Evolutionary conservation across 1,284 basidiomycete species (phyloP), one percentile per base, ranked within the genome.

Genomic region (Heliocybe sulcata): DNA sequence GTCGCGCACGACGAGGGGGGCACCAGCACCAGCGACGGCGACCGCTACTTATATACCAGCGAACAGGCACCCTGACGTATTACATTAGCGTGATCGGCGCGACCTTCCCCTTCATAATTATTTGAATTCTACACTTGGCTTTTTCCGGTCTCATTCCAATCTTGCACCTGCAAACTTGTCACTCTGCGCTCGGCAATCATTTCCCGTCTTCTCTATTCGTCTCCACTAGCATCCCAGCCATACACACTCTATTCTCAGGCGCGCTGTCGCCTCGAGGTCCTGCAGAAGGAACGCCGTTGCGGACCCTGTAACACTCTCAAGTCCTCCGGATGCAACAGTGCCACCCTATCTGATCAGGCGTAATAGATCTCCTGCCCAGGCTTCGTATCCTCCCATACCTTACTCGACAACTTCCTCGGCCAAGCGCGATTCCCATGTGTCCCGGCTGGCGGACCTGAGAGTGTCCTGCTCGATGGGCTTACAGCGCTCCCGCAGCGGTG

Each of bases 71-170:
- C 38, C 38, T 42, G 38, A 42, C 38, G 38, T 42, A 42, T 42
- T 42, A 42, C 38, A 42, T 42, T 42, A 42, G 38, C 38, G 38
- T 42, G 38, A 42, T 42, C 38, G 38, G 38, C 38, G 38, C 38
- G 16, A 8, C 38, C 38, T 42, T 42, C 38, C 38, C 38, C 16
- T 42, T 42, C 38, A 42, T 42, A 42, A 16, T n/a, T 42, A 31
- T 42, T 42, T 42, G 8, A 42, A 42, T 42, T 42, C 38, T 42
- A 42, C 38, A 42, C 38, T 42, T 42, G 38, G 38, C 38, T 42
- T 42, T 42, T 42, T 42, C 38, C 38, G 38, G 38, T 42, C 38
- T 42, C 38, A n/a, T 42, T 42, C 38, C 29, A 31, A 31, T 31
- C 29, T 31, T 31, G 29, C 29, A 31, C 29, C 29, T 31, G 29